Percentiles rank a stretch among this genome's conserved stretches.
These are phyloP conservation scores for Colletotrichum ledebouriae DNA, from an alignment of 2,329 filamentous ascomycete species.

Conservation along the genomic window DNA sequence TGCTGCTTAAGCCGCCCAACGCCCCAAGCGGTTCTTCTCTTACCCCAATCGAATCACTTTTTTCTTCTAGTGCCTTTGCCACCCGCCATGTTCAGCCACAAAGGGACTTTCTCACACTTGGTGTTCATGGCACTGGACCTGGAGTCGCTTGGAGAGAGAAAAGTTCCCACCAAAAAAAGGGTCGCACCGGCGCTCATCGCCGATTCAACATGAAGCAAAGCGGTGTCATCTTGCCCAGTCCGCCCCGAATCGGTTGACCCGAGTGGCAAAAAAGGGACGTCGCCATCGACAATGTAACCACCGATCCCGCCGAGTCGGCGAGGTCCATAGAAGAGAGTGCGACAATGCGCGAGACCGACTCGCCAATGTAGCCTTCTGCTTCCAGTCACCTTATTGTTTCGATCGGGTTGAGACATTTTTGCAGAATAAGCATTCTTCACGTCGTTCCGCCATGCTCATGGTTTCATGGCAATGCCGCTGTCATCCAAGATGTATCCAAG, in stretches of 20 bases:
- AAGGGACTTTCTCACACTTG: too few species aligned
- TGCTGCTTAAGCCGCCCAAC: slow-evolving; percentile 26
- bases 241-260: slow-evolving; percentile 17
- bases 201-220: slow-evolving; percentile 30
- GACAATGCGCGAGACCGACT: slow-evolving; percentile 25
- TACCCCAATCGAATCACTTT: slow-evolving; percentile 38
- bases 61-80: neutral
- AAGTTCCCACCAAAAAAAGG: slow-evolving; percentile 4
- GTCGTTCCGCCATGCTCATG: slow-evolving; percentile 9
- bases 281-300: slow-evolving; percentile 35
- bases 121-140: too few species aligned
- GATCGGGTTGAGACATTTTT: slow-evolving; percentile 32
- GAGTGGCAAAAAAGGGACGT: neutral
- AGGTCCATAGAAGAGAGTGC: slow-evolving; percentile 19
- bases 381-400: neutral
- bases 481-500: neutral
- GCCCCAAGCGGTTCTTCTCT: slow-evolving; percentile 30
- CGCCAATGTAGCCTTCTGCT: neutral
- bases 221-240: slow-evolving; percentile 6
- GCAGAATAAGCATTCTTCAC: slow-evolving; percentile 29
- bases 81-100: too few species aligned
- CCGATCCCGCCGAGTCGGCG: neutral
- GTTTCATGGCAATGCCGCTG: slow-evolving; percentile 18
- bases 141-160: too few species aligned
- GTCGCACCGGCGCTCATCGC: slow-evolving; percentile 14